Percentiles rank a stretch among this genome's conserved stretches.
phyloP scores from a whole-genome alignment of 2,329 filamentous ascomycete species.

The Pseudocercospora cruenta region DNA sequence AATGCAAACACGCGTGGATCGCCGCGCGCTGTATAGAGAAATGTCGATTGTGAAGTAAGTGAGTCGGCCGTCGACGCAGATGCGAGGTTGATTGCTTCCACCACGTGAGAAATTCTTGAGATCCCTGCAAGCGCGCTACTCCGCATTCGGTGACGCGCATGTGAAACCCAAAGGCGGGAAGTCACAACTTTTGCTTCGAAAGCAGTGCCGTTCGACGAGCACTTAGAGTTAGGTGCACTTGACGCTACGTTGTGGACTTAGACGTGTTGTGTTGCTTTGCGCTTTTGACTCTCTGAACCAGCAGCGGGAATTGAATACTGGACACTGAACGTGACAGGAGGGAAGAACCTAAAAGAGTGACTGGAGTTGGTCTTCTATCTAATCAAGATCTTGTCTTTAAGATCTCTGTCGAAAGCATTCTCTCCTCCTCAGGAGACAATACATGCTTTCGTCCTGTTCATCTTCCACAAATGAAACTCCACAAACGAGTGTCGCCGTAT shows the following conservation, averaged over 20 bases:
- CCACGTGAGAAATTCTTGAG: not conserved
- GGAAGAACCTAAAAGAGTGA: conserved; percentile 24
- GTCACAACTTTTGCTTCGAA: not conserved
- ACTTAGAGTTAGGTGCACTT: too few relatives aligned
- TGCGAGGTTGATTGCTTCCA: not conserved
- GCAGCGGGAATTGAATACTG: not conserved
- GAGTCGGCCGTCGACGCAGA: too few relatives aligned
- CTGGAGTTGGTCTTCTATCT: conserved; percentile 36
- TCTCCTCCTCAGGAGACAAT: not conserved
- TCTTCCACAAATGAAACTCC: not conserved
- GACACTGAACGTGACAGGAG: not conserved
- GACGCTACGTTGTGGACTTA: too few relatives aligned
- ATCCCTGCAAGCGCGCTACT: not conserved
- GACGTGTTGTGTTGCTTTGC: too few relatives aligned
- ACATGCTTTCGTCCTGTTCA: not conserved
- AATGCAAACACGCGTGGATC: not conserved
- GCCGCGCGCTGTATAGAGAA: not conserved
- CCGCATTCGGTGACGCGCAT: not conserved
- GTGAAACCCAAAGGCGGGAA: not conserved
- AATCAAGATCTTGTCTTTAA: not conserved
- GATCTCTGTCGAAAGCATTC: not conserved
- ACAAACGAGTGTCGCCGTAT: not conserved
- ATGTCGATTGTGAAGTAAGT: too few relatives aligned
- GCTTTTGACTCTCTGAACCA: too few relatives aligned
- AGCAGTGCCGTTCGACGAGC: too few relatives aligned